phyloP scores from a whole-genome alignment of 2,329 filamentous ascomycete species.

The Colletotrichum chlorophyti region DNA sequence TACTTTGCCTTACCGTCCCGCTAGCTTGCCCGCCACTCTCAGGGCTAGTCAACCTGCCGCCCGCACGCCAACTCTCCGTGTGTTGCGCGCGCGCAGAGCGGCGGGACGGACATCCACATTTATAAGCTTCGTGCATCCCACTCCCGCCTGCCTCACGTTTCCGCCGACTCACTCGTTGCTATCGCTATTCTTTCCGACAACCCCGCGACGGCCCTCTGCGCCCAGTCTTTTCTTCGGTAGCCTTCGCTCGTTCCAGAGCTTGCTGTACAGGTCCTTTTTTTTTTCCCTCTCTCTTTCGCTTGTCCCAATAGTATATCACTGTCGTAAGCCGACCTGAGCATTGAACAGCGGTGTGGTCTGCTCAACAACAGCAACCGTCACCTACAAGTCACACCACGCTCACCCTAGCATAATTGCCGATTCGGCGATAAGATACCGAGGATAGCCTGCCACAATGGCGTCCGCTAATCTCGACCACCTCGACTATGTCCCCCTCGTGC shows the following conservation, averaged over 20 bases:
- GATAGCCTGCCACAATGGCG: slow-evolving; percentile 11
- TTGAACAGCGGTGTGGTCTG: background rate
- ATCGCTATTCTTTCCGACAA: slow-evolving; percentile 10
- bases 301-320: background rate
- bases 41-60: slow-evolving; percentile 26
- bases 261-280: slow-evolving; percentile 13
- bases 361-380: background rate
- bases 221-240: slow-evolving; percentile 9
- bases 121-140: slow-evolving; percentile 29
- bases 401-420: slow-evolving; percentile 2
- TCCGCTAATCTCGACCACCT: slow-evolving; percentile 48
- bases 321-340: background rate
- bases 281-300: too few species aligned
- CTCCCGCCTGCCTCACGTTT: background rate
- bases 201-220: slow-evolving; percentile 15
- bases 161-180: slow-evolving; percentile 6
- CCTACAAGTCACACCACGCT: background rate
- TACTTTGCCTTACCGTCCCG: slow-evolving; percentile 11
- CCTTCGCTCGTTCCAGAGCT: slow-evolving; percentile 17
- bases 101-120: slow-evolving; percentile 18
- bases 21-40: slow-evolving; percentile 26
- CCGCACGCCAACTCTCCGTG: slow-evolving; percentile 26
- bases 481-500: slow-evolving; percentile 53
- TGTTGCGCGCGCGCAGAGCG: background rate
- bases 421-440: slow-evolving; percentile 13